phyloP scores from a whole-genome alignment of 371 early-diverging fungal species.

The Actinomortierella ambigua region DNA sequence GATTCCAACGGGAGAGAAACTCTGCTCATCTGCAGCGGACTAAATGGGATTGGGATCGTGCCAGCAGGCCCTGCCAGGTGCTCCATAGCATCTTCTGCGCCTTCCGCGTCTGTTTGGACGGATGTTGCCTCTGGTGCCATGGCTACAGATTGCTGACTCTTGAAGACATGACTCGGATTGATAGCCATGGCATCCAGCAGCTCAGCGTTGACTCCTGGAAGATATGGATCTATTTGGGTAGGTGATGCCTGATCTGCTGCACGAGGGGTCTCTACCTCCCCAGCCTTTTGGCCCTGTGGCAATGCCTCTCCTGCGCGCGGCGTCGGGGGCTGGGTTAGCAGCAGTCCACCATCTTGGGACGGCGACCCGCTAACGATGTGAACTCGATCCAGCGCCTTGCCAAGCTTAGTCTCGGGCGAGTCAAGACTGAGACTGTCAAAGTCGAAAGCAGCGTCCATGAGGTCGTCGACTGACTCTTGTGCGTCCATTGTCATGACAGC shows the following conservation, averaged over 20 bases:
- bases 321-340: not conserved
- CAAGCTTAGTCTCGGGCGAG: slow-evolving; percentile 6
- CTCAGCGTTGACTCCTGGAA: slow-evolving; percentile 28
- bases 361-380: slow-evolving; percentile 11
- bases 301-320: not conserved
- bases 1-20: too few species aligned
- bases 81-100: too few species aligned
- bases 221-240: slow-evolving; percentile 15
- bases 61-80: too few species aligned
- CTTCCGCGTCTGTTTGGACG: too few species aligned
- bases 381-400: slow-evolving; percentile 10
- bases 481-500: too few species aligned
- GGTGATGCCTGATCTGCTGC: not conserved
- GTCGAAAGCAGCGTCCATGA: slow-evolving; percentile 36
- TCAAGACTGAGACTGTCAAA: slow-evolving; percentile 25
- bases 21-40: too few species aligned
- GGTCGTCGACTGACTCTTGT: slow-evolving; percentile 5
- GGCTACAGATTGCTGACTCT: not conserved
- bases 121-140: not conserved
- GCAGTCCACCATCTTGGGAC: not conserved
- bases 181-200: slow-evolving; percentile 41
- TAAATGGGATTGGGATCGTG: too few species aligned
- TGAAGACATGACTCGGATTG: slow-evolving; percentile 11
- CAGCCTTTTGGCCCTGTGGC: not conserved
- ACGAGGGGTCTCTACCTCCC: not conserved